Base-by-base conservation (phyloP, 2,329 filamentous ascomycete genomes). In the Tolypocladium tropicale region DNA sequence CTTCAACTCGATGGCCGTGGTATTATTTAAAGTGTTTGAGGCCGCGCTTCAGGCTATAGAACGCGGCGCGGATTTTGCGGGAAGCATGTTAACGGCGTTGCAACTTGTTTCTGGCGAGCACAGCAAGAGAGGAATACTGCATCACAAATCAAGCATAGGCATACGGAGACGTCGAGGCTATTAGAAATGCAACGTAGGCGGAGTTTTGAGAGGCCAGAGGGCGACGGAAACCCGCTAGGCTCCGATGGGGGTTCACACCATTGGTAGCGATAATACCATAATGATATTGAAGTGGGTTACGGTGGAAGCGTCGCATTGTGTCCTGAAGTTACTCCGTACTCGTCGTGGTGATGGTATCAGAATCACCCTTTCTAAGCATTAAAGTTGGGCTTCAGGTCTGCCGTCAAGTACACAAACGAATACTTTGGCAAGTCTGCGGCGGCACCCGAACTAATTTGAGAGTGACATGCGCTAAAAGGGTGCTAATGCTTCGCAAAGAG, bases 21-120 rank as follows among this genome's bases (percentile, higher is more conserved):
- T 60, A 65, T 69, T 63, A 58, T 68, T 63, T 64, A 63, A n/a
- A 43, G n/a, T 43, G 14, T 61, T 58, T 62, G 59, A 33, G 59
- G 61, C n/a, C 58, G 60, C 61, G 59, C 62, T 67, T 65, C 60
- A 63, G 61, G 61, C 62, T 68, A 70, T 67, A 70, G 63, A 64
- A 58, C 60, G 58, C 57, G 61, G 62, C 55, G 62, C 63, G 57
- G 59, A 60, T 60, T 62, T n/a, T 65, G 61, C 61, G 61, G 68
- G 59, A 67, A 70, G 66, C 68, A 70, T 71, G 60, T 65, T 64
- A 63, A 63, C 53, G 69, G 69, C 69, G 69, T 71, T 71, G 62
- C 63, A 65, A 63, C 65, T 68, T 66, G 60, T 63, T 62, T 62
- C 60, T 59, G 62, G 51, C 41, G 36, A 55, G 56, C 53, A 57